These are phyloP conservation scores for Metarhizium brunneum DNA, from an alignment of 2,329 filamentous ascomycete species.

Conservation along the genomic window DNA sequence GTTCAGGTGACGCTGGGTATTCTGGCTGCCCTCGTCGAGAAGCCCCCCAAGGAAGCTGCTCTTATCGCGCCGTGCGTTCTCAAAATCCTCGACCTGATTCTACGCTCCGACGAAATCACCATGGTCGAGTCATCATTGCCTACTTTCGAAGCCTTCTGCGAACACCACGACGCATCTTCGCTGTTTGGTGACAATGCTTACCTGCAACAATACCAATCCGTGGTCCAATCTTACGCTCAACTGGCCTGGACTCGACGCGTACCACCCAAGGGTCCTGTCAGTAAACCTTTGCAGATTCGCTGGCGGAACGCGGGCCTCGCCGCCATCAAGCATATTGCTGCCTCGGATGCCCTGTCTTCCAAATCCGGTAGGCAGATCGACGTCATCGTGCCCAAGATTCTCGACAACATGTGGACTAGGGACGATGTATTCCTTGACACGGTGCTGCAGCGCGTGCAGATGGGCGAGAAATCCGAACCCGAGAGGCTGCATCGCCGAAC, in stretches of 20 bases:
- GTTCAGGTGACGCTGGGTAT: conserved; percentile 94
- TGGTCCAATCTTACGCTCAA: conserved; percentile 69
- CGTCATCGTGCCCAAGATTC: conserved; percentile 71
- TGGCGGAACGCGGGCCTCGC: conserved; percentile 67
- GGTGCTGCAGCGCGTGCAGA: conserved; percentile 56
- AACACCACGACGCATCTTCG: conserved; percentile 75
- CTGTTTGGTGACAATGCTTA: conserved; percentile 82
- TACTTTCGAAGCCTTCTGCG: conserved; percentile 82
- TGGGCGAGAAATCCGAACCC: conserved; percentile 59
- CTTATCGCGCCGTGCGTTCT: conserved; percentile 81
- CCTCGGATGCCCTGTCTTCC: conserved; percentile 68
- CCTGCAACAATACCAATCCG: conserved; percentile 69
- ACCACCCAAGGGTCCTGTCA: conserved; percentile 43
- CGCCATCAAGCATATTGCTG: conserved; percentile 73
- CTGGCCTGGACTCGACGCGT: conserved; percentile 60
- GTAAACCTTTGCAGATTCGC: conserved; percentile 66
- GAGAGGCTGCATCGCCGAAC: conserved; percentile 60
- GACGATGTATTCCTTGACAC: conserved; percentile 60
- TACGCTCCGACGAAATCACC: conserved; percentile 78
- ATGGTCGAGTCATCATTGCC: conserved; percentile 86
- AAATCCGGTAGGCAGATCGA: conserved; percentile 68
- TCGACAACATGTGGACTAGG: conserved; percentile 77
- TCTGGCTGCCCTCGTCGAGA: conserved; percentile 83
- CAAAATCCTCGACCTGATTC: conserved; percentile 72
- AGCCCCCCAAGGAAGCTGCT: conserved; percentile 80